Evolutionary conservation across 2,329 filamentous ascomycete species (phyloP).

Genomic region (Coniochaeta sp.): DNA sequence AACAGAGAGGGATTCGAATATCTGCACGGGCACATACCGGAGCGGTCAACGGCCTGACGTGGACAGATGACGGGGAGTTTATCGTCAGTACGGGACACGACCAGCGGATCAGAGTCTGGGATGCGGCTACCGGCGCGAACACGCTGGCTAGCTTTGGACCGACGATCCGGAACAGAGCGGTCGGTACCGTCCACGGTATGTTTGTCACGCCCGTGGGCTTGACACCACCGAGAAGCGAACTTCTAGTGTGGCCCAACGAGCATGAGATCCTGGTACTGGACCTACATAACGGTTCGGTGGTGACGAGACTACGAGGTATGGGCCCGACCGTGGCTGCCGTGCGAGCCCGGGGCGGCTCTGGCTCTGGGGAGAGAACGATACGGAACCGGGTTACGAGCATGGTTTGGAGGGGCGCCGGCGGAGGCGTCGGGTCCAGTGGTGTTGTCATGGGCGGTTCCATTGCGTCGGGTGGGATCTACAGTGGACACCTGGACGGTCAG

Average conservation of each 20-base stretch:
- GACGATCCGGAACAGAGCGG: constrained; percentile 63
- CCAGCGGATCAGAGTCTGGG: constrained; percentile 79
- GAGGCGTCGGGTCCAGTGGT: constrained; percentile 49
- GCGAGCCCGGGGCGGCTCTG: constrained; percentile 30
- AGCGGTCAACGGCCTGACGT: constrained; percentile 76
- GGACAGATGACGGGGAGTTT: constrained; percentile 72
- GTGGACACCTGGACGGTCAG: constrained; percentile 75
- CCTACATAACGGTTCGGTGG: constrained; percentile 66
- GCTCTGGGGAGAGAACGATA: constrained; percentile 43
- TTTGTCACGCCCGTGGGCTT: constrained; percentile 56
- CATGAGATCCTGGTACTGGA: constrained; percentile 75
- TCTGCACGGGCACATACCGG: constrained; percentile 66
- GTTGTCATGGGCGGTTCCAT: constrained; percentile 53
- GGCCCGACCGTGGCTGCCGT: constrained; percentile 45
- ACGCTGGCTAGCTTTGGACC: constrained; percentile 85
- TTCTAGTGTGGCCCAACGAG: constrained; percentile 76
- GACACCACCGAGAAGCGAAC: constrained; percentile 49
- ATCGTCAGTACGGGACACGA: constrained; percentile 81
- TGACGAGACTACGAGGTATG: constrained; percentile 64
- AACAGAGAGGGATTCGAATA: constrained; percentile 30
- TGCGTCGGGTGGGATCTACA: constrained; percentile 58
- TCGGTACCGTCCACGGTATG: constrained; percentile 52
- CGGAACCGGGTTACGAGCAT: constrained; percentile 66
- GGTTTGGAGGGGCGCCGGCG: constrained; percentile 61
- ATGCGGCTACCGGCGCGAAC: constrained; percentile 73